Evolutionary conservation across 163 green algal species (phyloP), one percentile per base, ranked within the genome.

Genomic region (Volvox carteri): DNA sequence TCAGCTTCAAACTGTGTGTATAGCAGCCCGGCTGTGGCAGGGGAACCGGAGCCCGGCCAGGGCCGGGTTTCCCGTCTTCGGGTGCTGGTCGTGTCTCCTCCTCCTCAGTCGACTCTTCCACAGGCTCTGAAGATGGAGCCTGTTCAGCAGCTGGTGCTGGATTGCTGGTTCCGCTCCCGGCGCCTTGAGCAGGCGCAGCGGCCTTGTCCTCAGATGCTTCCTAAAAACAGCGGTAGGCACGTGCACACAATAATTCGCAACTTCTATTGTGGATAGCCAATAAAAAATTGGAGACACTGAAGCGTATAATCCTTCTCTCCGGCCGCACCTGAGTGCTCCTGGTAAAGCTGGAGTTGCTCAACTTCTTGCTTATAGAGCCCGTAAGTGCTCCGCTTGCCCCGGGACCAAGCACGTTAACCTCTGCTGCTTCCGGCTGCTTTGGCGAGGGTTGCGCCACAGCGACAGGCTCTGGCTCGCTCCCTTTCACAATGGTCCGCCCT

Each of bases 1-100:
- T 88, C 1, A 88, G 35, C 35, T 74, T 88, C 16, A 88, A 73
- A 50, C 83, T 88, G 37, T 88, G 83, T 35, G 83, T 88, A 39
- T 88, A 88, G 50, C 83, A 88, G 0, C 83, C 83, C 1, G 83
- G 83, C 48, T 33, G 12, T 18, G 62, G 56, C 14, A 75, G 41
- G 12, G 42, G 60, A 50, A 70, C 30, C 33, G n/a, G 74, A 30
- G 74, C 12, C 5, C 1, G 33, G 33, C 14, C n/a, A 35, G 11
- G 48, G 48, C 18, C 30, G 2, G 75, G 75, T 48, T 84, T 84
- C 52, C 75, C 75, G 6, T 68, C 75, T 70, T 84, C 75, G 25
- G 30, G 52, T 60, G 77, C 18, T 50, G 77, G 52, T 25, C 33
- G 35, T 33, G 58, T 28, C 60, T 58, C 58, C 4, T 56, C 78